phyloP scores from a whole-genome alignment of 2,329 filamentous ascomycete species.

The Camillea tinctor region DNA sequence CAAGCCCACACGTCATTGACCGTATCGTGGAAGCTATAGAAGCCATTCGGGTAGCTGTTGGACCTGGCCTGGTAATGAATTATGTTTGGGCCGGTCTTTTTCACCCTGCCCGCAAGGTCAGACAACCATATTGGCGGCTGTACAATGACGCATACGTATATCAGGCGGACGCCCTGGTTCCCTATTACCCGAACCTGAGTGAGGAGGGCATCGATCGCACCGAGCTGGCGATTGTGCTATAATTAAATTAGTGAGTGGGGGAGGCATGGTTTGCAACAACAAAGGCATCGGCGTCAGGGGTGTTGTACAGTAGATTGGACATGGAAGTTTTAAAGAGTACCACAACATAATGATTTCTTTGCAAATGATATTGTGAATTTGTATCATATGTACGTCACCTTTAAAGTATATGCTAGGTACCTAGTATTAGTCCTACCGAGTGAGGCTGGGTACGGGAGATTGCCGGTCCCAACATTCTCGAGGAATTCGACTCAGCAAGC shows the following conservation, averaged over 20 bases:
- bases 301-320: constrained; percentile 20
- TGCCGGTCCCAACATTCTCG: neutral
- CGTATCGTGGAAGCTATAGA: constrained; percentile 97
- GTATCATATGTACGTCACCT: neutral
- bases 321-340: neutral
- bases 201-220: constrained; percentile 76
- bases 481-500: neutral
- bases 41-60: constrained; percentile 89
- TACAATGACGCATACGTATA: constrained; percentile 98
- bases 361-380: neutral
- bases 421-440: neutral
- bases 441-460: neutral
- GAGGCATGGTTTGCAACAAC: neutral
- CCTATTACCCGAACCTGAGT: constrained; percentile 86
- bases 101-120: constrained; percentile 92
- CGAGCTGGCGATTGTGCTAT: constrained; percentile 82
- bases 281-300: constrained; percentile 2
- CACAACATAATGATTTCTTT: neutral
- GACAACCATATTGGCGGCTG: constrained; percentile 91
- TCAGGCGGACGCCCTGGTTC: constrained; percentile 89
- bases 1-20: constrained; percentile 96
- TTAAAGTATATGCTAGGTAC: no score
- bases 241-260: constrained; percentile 27
- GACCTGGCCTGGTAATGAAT: constrained; percentile 90
- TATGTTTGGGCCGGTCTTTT: constrained; percentile 98